These are phyloP conservation scores for Colletotrichum lindemuthianum DNA, from an alignment of 2,329 filamentous ascomycete genomes.

Conservation along the genomic window DNA sequence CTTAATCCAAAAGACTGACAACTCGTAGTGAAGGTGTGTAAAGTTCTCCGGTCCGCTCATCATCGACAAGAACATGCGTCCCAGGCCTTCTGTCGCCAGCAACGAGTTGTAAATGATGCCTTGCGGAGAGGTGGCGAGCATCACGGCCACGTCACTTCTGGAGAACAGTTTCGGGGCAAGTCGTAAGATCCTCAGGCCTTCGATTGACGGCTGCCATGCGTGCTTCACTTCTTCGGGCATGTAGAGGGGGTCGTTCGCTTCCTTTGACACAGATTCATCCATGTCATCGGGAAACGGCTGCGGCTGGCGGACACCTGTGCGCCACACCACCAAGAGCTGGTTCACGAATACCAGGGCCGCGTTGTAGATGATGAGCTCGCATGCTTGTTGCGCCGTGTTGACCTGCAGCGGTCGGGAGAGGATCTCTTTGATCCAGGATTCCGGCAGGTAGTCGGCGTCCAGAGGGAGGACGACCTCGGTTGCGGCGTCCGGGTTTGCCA, in stretches of 20 bases:
- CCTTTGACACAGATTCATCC: neutral
- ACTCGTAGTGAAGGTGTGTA: no score
- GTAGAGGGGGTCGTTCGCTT: neutral
- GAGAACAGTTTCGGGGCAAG: neutral
- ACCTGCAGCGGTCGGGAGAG: conserved; percentile 7
- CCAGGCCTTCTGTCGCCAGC: neutral
- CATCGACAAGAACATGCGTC: neutral
- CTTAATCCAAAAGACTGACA: no score
- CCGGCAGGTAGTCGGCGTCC: neutral
- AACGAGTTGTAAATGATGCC: conserved; percentile 21
- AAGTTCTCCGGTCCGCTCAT: neutral
- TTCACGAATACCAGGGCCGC: conserved; percentile 11
- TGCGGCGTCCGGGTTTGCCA: neutral
- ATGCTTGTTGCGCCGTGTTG: neutral
- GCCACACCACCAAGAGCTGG: neutral
- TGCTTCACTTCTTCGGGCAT: conserved; percentile 15
- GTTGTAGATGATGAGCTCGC: conserved; percentile 24
- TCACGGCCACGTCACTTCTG: neutral
- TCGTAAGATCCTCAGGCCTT: conserved; percentile 14
- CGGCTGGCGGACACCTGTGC: conserved; percentile 1
- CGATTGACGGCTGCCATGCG: conserved; percentile 21
- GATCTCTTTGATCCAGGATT: neutral
- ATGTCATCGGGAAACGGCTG: neutral
- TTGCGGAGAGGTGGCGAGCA: conserved; percentile 13
- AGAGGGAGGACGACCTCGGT: neutral